These are phyloP conservation scores for Smittium culicis DNA, from an alignment of 371 early-diverging fungal species.

Conservation along the genomic window DNA sequence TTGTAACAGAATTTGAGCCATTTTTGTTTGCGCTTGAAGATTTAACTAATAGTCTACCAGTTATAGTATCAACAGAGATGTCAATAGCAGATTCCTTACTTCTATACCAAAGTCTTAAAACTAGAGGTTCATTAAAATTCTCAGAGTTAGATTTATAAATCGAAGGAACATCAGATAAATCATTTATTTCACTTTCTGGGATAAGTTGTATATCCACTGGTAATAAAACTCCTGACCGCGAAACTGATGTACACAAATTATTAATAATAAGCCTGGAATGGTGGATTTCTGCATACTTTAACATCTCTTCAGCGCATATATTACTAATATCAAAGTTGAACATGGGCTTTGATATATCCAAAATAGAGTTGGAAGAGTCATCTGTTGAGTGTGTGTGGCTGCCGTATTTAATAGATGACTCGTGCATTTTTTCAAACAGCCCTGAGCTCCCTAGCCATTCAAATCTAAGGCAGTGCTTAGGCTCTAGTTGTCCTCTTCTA, in stretches of 20 bases:
- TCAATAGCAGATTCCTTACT: constrained; percentile 27
- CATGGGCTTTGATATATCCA: not conserved
- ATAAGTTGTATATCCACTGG: constrained; percentile 20
- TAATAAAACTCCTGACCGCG: constrained; percentile 16
- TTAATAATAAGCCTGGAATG: constrained; percentile 22
- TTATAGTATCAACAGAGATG: constrained; percentile 24
- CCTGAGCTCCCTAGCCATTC: constrained; percentile 9
- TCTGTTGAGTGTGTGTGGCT: not conserved
- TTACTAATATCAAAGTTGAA: constrained; percentile 15
- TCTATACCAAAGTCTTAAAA: constrained; percentile 27
- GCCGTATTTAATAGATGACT: not conserved
- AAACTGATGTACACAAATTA: constrained; percentile 15
- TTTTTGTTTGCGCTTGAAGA: constrained; percentile 20
- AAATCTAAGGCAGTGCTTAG: not conserved
- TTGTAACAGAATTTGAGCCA: not conserved
- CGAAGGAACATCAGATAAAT: not conserved
- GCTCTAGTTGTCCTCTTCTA: not conserved
- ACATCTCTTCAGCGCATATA: constrained; percentile 19
- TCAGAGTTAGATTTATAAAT: not conserved
- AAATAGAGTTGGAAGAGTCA: not conserved
- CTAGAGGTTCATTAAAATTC: not conserved
- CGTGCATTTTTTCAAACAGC: not conserved
- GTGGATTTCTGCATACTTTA: constrained; percentile 23
- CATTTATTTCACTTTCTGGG: constrained; percentile 7
- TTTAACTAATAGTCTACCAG: constrained; percentile 24